Percentiles rank a stretch among this genome's conserved stretches.
Conservation (phyloP, 2,329 filamentous ascomycete genomes). For the Colletotrichum ledebouriae region DNA sequence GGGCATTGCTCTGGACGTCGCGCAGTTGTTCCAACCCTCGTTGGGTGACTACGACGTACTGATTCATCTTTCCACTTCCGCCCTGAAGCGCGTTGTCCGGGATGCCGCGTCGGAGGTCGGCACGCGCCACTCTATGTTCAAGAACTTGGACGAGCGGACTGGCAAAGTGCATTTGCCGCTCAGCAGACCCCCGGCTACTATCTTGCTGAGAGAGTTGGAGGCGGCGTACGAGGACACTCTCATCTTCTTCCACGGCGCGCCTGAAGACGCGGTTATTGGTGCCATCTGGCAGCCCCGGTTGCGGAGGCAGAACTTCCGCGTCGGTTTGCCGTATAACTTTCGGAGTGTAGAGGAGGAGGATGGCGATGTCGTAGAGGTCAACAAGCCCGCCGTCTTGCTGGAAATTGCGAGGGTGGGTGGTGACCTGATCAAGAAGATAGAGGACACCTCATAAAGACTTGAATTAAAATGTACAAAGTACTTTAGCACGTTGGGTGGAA, state of each 20-base stretch:
- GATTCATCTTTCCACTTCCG: slow-evolving; percentile 75
- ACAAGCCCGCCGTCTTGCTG: slow-evolving; percentile 75
- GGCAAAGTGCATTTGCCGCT: slow-evolving; percentile 60
- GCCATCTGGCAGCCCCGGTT: slow-evolving; percentile 71
- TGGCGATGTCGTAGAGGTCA: slow-evolving; percentile 70
- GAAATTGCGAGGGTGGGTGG: slow-evolving; percentile 80
- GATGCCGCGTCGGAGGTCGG: slow-evolving; percentile 54
- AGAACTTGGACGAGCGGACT: slow-evolving; percentile 80
- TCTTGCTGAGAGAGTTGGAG: slow-evolving; percentile 77
- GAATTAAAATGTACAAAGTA: neutral
- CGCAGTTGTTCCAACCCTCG: slow-evolving; percentile 78
- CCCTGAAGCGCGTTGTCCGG: slow-evolving; percentile 58
- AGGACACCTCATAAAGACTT: slow-evolving; percentile 53
- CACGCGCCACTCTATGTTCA: slow-evolving; percentile 70
- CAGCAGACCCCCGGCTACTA: slow-evolving; percentile 70
- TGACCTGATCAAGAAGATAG: slow-evolving; percentile 76
- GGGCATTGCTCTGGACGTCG: slow-evolving; percentile 66
- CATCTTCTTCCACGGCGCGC: slow-evolving; percentile 82
- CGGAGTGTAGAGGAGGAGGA: slow-evolving; percentile 49
- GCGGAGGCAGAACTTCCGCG: slow-evolving; percentile 73
- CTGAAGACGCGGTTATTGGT: slow-evolving; percentile 67
- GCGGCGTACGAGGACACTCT: slow-evolving; percentile 76
- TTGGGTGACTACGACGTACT: slow-evolving; percentile 87
- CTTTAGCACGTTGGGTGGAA: neutral
- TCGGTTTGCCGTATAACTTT: slow-evolving; percentile 76